Percentiles rank a stretch among this genome's conserved stretches.
Evolutionary conservation across 768 basidiomycete species (phyloP).

Genomic region (Phanerochaete carnosa): DNA sequence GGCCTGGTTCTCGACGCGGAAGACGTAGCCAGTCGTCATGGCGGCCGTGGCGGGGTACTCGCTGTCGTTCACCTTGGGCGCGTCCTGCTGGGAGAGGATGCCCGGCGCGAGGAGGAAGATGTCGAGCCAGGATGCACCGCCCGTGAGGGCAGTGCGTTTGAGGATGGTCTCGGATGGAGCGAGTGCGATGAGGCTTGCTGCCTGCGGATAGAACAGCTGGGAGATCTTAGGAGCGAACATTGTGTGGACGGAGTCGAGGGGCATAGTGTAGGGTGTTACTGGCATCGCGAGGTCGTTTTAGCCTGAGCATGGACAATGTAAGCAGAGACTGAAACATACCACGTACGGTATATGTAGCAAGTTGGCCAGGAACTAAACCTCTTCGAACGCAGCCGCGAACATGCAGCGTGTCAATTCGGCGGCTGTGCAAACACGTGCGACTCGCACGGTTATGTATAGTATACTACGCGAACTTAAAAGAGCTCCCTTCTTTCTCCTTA

Average conservation of each 20-base stretch:
- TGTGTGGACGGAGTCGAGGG: neutral
- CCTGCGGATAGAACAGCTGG: neutral
- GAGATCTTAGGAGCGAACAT: neutral
- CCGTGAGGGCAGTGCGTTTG: slow-evolving; percentile 9
- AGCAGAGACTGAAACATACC: too few species aligned
- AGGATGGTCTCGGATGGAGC: slow-evolving; percentile 4
- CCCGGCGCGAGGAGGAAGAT: slow-evolving; percentile 12
- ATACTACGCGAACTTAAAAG: too few species aligned
- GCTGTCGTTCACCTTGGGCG: slow-evolving; percentile 5
- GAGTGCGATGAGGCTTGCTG: slow-evolving; percentile 9
- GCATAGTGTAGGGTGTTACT: neutral
- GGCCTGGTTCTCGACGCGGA: slow-evolving; percentile 14
- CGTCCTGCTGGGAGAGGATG: slow-evolving; percentile 8
- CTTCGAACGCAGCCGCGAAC: too few species aligned
- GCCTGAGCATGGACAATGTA: too few species aligned
- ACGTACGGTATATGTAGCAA: too few species aligned
- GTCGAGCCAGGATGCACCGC: slow-evolving; percentile 6
- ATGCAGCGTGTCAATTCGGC: too few species aligned
- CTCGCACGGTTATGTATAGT: too few species aligned
- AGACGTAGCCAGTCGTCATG: slow-evolving; percentile 12
- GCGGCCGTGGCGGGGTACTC: slow-evolving; percentile 7
- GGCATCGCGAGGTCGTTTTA: neutral
- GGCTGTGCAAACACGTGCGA: too few species aligned
- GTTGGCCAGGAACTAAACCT: too few species aligned
- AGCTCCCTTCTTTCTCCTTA: too few species aligned